A percentile compares a stretch with the other conserved stretches of the same genome.
These are phyloP conservation scores for Magnolia officinalis DNA, from an alignment of 164 flowering plant species.

Conservation along the genomic window DNA sequence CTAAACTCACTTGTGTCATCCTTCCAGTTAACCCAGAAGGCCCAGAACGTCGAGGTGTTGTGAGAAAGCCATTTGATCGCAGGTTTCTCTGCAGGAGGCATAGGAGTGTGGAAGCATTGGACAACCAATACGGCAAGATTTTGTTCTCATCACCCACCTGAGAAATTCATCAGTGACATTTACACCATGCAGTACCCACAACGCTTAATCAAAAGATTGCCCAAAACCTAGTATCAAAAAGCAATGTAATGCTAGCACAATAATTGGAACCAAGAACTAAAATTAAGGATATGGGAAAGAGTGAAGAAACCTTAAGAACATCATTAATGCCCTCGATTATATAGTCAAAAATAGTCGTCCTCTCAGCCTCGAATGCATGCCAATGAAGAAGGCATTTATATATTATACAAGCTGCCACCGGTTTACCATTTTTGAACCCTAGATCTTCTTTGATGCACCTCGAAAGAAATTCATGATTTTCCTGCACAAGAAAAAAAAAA, in stretches of 20 bases:
- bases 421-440: slow-evolving; percentile 81
- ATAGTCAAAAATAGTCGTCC: slow-evolving; percentile 81
- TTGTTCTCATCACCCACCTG: slow-evolving; percentile 74
- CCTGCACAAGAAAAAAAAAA: slow-evolving; percentile 36
- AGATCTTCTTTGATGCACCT: slow-evolving; percentile 78
- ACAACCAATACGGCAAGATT: slow-evolving; percentile 89
- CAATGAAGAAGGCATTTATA: slow-evolving; percentile 80
- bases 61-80: slow-evolving; percentile 63
- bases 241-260: background rate
- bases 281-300: background rate
- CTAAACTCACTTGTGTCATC: slow-evolving; percentile 40
- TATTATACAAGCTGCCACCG: slow-evolving; percentile 89
- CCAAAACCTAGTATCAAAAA: background rate
- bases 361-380: slow-evolving; percentile 93
- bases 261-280: background rate
- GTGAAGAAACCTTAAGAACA: slow-evolving; percentile 55
- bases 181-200: background rate
- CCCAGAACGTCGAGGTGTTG: slow-evolving; percentile 64
- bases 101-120: slow-evolving; percentile 89
- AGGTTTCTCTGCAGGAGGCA: slow-evolving; percentile 84
- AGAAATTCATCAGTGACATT: slow-evolving; percentile 7
- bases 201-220: background rate
- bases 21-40: slow-evolving; percentile 60
- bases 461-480: slow-evolving; percentile 72
- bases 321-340: slow-evolving; percentile 79